Percentiles rank a stretch among this genome's conserved stretches.
Evolutionary conservation across 2,329 filamentous ascomycete genomes (phyloP).

Genomic region (Ophiostoma sp.): DNA sequence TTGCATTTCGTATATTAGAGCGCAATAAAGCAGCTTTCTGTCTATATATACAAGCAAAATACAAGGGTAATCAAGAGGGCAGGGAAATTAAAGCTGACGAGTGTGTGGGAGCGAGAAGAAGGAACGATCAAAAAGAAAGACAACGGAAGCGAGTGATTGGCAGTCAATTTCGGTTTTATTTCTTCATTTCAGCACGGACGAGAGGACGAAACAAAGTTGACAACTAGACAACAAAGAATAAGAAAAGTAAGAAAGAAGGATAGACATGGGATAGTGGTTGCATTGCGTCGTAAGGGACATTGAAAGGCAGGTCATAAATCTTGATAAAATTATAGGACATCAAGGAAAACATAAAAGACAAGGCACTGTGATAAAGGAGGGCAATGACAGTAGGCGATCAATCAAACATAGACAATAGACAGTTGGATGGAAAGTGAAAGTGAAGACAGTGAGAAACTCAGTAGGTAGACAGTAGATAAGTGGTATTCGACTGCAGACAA

Average conservation of each 20-base stretch:
- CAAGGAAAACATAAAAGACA: neutral
- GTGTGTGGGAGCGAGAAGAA: neutral
- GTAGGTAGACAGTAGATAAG: neutral
- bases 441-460: neutral
- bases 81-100: neutral
- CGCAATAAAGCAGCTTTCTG: neutral
- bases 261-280: neutral
- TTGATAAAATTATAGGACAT: neutral
- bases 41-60: slow-evolving; percentile 2
- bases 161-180: neutral
- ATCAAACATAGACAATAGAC: neutral
- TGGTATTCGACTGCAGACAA: neutral
- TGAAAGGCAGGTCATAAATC: neutral
- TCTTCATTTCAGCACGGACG: neutral
- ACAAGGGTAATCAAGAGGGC: neutral
- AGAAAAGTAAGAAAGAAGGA: neutral
- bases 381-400: neutral
- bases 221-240: slow-evolving; percentile 5
- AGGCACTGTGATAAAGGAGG: neutral
- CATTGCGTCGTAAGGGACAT: neutral
- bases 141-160: neutral
- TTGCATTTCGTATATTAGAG: neutral
- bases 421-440: neutral
- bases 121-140: neutral
- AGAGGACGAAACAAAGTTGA: neutral